Evolutionary conservation across 257 asterid genomes (phyloP).

Genomic region (Echites panduratus): DNA sequence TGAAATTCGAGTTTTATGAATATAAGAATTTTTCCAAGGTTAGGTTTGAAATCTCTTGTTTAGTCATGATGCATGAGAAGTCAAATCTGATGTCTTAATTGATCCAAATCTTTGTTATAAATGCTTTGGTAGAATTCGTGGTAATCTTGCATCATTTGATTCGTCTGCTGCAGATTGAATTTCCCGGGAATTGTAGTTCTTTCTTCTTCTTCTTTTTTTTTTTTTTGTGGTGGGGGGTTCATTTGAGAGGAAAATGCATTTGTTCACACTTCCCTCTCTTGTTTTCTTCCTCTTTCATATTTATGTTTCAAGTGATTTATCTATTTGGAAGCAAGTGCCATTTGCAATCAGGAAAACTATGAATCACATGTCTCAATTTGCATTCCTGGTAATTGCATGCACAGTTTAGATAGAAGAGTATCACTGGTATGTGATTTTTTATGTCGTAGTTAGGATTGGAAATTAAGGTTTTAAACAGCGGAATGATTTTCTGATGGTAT

Average conservation of each 20-base stretch:
- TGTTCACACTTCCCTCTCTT: neutral
- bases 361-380: neutral
- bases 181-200: neutral
- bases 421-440: neutral
- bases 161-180: neutral
- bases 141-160: neutral
- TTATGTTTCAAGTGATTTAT: neutral
- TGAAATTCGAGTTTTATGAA: neutral
- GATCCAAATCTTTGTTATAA: neutral
- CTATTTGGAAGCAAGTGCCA: neutral
- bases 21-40: neutral
- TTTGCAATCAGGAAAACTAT: neutral
- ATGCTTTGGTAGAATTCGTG: neutral
- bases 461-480: neutral
- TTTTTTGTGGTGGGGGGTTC: neutral
- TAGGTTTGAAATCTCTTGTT: neutral
- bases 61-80: neutral
- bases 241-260: neutral
- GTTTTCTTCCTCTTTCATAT: neutral
- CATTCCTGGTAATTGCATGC: neutral
- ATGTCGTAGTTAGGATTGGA: neutral
- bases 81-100: neutral
- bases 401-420: neutral
- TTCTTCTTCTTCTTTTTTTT: too few species aligned
- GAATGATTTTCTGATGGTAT: neutral